These are phyloP conservation scores for Actinomortierella wolfii DNA, from an alignment of 371 early-diverging fungal species.

Conservation along the genomic window DNA sequence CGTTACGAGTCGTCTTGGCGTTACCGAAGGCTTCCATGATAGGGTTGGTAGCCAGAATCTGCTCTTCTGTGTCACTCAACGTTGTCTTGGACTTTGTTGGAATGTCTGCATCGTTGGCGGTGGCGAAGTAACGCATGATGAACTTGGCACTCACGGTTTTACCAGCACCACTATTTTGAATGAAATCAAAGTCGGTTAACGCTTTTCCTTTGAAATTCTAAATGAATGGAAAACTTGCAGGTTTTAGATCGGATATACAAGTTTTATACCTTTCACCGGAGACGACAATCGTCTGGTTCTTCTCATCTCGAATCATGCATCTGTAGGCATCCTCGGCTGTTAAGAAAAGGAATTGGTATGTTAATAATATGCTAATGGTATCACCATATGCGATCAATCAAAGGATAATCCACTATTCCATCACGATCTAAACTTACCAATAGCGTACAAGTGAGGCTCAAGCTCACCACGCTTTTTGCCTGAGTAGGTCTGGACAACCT, in stretches of 20 bases:
- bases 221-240: not conserved
- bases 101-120: constrained; percentile 65
- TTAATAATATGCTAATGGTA: too few relatives aligned
- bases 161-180: constrained; percentile 79
- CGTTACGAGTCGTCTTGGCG: constrained; percentile 99
- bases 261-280: constrained; percentile 91
- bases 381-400: too few relatives aligned
- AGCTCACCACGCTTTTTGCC: constrained; percentile 93
- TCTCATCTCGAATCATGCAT: constrained; percentile 87
- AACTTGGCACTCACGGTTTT: constrained; percentile 96
- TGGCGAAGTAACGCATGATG: constrained; percentile 98
- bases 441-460: constrained; percentile 88
- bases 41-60: constrained; percentile 95
- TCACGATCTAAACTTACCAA: too few relatives aligned
- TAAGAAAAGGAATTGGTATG: constrained; percentile 67
- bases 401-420: too few relatives aligned
- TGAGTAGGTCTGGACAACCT: constrained; percentile 91
- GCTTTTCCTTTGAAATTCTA: not conserved
- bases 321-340: constrained; percentile 98
- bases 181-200: not conserved
- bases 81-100: constrained; percentile 35
- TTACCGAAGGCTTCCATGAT: constrained; percentile 99
- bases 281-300: constrained; percentile 98
- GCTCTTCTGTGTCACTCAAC: constrained; percentile 83
- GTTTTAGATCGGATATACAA: not conserved